Evolutionary conservation across 345 rosid genomes (phyloP), one percentile per base, ranked within the genome.

Genomic region (Brassica cretica): DNA sequence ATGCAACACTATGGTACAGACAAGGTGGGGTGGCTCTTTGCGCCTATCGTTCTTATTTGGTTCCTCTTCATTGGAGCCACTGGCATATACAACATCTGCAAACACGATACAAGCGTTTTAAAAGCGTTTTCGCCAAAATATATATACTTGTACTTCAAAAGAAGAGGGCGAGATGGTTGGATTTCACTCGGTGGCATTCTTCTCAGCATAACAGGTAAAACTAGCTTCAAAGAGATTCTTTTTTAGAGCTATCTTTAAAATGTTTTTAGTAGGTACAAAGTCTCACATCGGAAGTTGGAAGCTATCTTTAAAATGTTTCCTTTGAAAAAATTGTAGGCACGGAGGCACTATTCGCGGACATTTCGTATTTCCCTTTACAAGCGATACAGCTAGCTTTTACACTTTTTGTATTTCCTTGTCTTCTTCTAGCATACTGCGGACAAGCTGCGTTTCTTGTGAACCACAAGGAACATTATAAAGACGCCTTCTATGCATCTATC

Each of bases 21-120:
- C 81, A 91, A 55, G 84, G 98, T 93, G 19, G 86, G 99, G 51
- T 95, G 96, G 96, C 92, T 95, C 74, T 95, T 95, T 84, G 99
- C 99, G 8, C 99, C 99, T 0, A 71, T 95, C 10, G 99, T 95
- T 21, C 81, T 95, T 60, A 82, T 91, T 41, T 95, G 98, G 99
- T 87, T 95, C 84, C 91, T 95, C 44, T 83, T 89, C 35, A 95
- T 93, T 30, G 99, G 97, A 72, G 87, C 93, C 19, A 89, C 93
- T 56, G 98, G 99, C 18, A 72, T 87, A 29, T 89, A 78, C 84
- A 95, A 95, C 75, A 84, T 93, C 61, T 91, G 87, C 83, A 93
- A 87, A 65, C 77, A 93, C 62, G 97, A 90, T 37, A 66, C 71
- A 37, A 66, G 89, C 70, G 98, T 93, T 76, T 82, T 95, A 69